Evolutionary conservation across 257 asterid genomes (phyloP), one percentile per base, ranked within the genome.

Genomic region (Solanum pinnatisectum): DNA sequence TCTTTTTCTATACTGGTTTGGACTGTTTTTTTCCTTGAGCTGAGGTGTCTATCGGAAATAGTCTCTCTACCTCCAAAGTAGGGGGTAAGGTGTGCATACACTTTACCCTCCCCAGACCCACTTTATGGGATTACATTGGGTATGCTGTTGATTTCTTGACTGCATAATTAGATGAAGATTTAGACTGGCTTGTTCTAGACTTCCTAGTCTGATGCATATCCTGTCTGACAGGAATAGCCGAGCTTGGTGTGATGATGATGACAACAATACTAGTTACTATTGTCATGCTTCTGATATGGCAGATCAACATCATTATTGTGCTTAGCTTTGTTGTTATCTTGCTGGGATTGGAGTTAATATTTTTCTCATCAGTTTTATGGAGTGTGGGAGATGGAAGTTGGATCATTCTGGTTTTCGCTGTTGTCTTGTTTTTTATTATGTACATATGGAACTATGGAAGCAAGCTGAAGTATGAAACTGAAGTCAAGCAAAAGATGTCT

Each of bases 231-330:
- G 99, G 94, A 87, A 94, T 95, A 90, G 99, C 99, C 42, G 99
- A 95, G 90, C 91, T 96, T 49, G 98, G 99, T 74, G 99, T 97
- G 89, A 97, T 96, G 99, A 94, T 96, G 98, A 94, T 95, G 97
- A 93, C 98, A 63, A 95, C 99, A 63, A 70, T 92, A 88, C 93
- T 94, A 86, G 96, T 97, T 86, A 94, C 98, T 84, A 94, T 97
- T 39, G 98, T 97, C 89, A 97, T 97, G 99, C 98, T 97, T 89
- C 99, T 97, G 59, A 95, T 97, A 91, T 97, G 99, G 99, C 99
- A 94, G 94, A 93, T 93, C 87, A 93, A 97, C 87, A 94, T 95
- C 82, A 39, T 96, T 82, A 79, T 93, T 84, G 98, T 94, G 87
- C 88, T 96, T 91, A 91, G 92, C 87, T 97, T 96, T 90, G 94